Evolutionary conservation across 805 yeast species (phyloP), one percentile per base, ranked within the genome.

Genomic region (Myxozyma neotropica): DNA sequence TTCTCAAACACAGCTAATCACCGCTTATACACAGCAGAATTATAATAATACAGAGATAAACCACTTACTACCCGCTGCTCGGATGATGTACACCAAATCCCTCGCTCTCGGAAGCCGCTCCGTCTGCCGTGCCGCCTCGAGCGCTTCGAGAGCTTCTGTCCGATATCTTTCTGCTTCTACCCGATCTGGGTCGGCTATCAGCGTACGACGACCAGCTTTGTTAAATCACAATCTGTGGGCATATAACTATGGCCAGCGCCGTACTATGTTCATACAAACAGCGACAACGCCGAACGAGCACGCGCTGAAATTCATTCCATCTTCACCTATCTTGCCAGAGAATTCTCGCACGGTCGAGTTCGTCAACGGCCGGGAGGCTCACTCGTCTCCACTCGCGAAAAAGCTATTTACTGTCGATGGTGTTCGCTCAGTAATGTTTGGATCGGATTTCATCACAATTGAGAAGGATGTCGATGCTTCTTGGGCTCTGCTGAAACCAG

Each of bases 241-340:
- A n/a, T n/a, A n/a, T n/a, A n/a, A n/a, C n/a, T n/a, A n/a, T n/a
- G n/a, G n/a, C n/a, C 66, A 62, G 50, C 13, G 31, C 23, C 64
- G 76, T 19, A 49, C 70, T 0, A 57, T 87, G 33, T 87, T 85
- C 72, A 90, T 90, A 45, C 95, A 89, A 71, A 90, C 96, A 0
- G 85, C 87, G 35, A 83, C 85, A 31, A 90, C 96, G 0, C 96
- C 96, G 1, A 90, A 90, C 70, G 92, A 85, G 55, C 85, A 88
- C 67, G 96, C 96, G 0, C 74, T 90, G 57, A 90, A 90, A 77
- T 90, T 90, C 68, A 72, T 89, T 33, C 96, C 96, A 0, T 85
- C 90, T 12, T 46, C 57, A 10, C 77, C 78, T 45, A 81, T 89
- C n/a, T 75, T 89, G 17, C 87, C 87, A 2, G 79, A 77, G 21